Percentiles rank a stretch among this genome's conserved stretches.
Evolutionary conservation across 2,329 filamentous ascomycete genomes (phyloP).

Genomic region (Fusarium sp.): DNA sequence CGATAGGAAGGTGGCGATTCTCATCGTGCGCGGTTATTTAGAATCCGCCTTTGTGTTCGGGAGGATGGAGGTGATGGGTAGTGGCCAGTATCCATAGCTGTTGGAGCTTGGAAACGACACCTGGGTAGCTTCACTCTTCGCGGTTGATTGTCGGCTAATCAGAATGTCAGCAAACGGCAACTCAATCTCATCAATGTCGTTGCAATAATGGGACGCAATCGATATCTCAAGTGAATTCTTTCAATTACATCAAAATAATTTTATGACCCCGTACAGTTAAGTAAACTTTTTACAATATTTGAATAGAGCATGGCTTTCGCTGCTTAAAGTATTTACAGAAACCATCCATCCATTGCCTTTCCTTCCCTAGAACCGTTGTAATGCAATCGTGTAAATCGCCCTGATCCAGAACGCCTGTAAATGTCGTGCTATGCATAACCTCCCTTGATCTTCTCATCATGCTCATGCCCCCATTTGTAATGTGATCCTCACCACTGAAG

Average conservation of each 20-base stretch:
- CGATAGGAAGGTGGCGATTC: conserved; percentile 53
- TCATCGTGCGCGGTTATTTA: conserved; percentile 51
- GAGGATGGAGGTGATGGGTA: conserved; percentile 8
- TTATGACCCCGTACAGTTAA: neutral
- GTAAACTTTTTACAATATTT: conserved; percentile 4
- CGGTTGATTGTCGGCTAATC: conserved; percentile 42
- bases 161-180: neutral
- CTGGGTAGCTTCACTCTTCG: conserved; percentile 20
- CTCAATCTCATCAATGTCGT: neutral
- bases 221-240: neutral
- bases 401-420: conserved; percentile 41
- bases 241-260: neutral
- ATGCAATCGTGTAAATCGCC: conserved; percentile 35
- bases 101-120: conserved; percentile 36
- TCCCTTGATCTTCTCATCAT: conserved; percentile 19
- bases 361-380: conserved; percentile 25
- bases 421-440: conserved; percentile 39
- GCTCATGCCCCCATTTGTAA: conserved; percentile 20
- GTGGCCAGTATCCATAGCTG: conserved; percentile 4
- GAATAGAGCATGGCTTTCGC: conserved; percentile 20
- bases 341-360: conserved; percentile 15
- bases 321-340: conserved; percentile 29
- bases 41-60: neutral
- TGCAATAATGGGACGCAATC: neutral
- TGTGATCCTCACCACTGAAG: neutral